A percentile compares a stretch with the other conserved stretches of the same genome.
Evolutionary conservation across 768 basidiomycete genomes (phyloP).

Genomic region (Boletus pseudo-olivaceus): DNA sequence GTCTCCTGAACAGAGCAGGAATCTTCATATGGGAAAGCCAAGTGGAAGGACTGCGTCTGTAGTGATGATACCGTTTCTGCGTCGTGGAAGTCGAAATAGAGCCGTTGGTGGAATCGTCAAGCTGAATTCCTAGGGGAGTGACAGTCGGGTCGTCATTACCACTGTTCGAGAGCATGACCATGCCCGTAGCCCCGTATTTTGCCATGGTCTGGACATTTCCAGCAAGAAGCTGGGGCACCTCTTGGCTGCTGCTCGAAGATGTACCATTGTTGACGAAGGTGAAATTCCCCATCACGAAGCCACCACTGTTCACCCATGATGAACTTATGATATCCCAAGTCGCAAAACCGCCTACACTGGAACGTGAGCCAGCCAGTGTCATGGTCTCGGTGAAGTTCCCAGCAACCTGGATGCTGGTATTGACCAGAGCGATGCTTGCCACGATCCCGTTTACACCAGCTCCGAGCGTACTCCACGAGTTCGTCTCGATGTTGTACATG

Average conservation of each 20-base stretch:
- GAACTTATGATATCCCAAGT: slow-evolving; percentile 60
- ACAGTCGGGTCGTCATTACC: slow-evolving; percentile 53
- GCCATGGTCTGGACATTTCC: slow-evolving; percentile 58
- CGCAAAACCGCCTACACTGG: slow-evolving; percentile 60
- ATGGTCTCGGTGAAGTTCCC: slow-evolving; percentile 69
- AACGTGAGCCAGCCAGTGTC: slow-evolving; percentile 34
- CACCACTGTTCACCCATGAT: slow-evolving; percentile 71
- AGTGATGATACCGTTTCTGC: slow-evolving; percentile 38
- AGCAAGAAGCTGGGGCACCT: slow-evolving; percentile 57
- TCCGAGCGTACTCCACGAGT: slow-evolving; percentile 65
- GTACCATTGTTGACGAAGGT: slow-evolving; percentile 68
- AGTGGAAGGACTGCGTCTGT: slow-evolving; percentile 32
- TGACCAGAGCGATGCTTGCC: slow-evolving; percentile 48
- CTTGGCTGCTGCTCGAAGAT: slow-evolving; percentile 36
- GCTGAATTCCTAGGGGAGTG: slow-evolving; percentile 56
- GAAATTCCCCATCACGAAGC: slow-evolving; percentile 70
- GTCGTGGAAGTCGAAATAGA: slow-evolving; percentile 31
- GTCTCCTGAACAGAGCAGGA: slow-evolving; percentile 45
- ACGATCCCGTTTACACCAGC: slow-evolving; percentile 79
- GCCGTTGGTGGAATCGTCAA: slow-evolving; percentile 40
- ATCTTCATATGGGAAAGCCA: slow-evolving; percentile 52
- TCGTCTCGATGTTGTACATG: slow-evolving; percentile 61
- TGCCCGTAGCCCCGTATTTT: slow-evolving; percentile 71
- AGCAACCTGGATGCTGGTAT: slow-evolving; percentile 56
- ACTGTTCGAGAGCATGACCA: slow-evolving; percentile 75